phyloP scores from a whole-genome alignment of 805 yeast species.

The Pichia eremophila region DNA sequence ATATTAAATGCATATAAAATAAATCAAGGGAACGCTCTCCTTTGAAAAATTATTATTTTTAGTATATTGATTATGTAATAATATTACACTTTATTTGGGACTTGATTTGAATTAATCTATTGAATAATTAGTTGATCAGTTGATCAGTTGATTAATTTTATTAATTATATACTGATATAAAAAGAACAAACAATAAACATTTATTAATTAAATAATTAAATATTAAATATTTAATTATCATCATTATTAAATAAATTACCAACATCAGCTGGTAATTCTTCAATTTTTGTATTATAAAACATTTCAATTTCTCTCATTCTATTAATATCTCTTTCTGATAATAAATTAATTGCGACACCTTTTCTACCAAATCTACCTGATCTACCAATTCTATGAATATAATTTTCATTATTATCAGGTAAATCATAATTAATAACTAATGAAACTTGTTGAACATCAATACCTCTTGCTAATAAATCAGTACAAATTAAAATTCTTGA shows the following conservation, averaged over 20 bases:
- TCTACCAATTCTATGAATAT: constrained; percentile 95
- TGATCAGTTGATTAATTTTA: too few species aligned
- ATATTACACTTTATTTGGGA: too few species aligned
- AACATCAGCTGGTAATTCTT: constrained; percentile 72
- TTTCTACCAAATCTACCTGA: constrained; percentile 98
- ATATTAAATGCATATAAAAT: too few species aligned
- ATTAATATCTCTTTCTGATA: constrained; percentile 68
- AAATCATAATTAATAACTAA: constrained; percentile 91
- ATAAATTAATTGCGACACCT: constrained; percentile 94
- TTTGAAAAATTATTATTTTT: too few species aligned
- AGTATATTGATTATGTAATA: too few species aligned
- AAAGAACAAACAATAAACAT: too few species aligned
- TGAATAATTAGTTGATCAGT: too few species aligned
- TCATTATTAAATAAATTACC: constrained; percentile 32
- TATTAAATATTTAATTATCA: background rate
- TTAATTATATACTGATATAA: too few species aligned
- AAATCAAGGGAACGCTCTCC: too few species aligned
- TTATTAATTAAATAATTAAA: too few species aligned
- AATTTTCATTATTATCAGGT: constrained; percentile 89
- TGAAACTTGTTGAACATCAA: constrained; percentile 96
- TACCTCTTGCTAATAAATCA: constrained; percentile 97
- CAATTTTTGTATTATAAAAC: constrained; percentile 65
- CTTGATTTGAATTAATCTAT: too few species aligned
- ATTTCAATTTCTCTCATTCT: constrained; percentile 67
- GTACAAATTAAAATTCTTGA: constrained; percentile 93